Conservation (phyloP, 2,329 filamentous ascomycete genomes). For the Botrytis galanthina region DNA sequence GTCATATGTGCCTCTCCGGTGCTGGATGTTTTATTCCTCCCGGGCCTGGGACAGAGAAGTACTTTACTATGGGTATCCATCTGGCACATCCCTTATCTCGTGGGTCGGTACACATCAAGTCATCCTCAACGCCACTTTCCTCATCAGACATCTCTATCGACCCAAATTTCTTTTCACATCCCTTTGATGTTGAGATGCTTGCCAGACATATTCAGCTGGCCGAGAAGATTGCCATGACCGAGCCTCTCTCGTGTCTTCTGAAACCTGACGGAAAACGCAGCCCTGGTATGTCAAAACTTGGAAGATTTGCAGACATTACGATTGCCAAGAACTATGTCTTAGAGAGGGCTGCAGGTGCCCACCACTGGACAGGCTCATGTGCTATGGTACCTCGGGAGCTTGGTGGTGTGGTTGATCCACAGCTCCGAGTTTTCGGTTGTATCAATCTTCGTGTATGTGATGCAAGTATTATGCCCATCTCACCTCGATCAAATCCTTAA, state of each 20-base stretch:
- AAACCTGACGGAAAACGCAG: conserved; percentile 26
- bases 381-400: conserved; percentile 16
- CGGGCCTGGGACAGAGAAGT: conserved; percentile 18
- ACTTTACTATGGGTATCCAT: conserved; percentile 38
- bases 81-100: conserved; percentile 43
- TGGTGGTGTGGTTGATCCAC: conserved; percentile 13
- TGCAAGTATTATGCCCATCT: no score
- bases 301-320: conserved; percentile 2
- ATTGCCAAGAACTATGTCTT: conserved; percentile 17
- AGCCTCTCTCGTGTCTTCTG: conserved; percentile 37
- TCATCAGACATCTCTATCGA: conserved; percentile 41
- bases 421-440: conserved; percentile 4
- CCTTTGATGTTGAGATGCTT: conserved; percentile 37
- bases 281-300: conserved; percentile 3
- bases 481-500: conserved; percentile 6
- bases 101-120: conserved; percentile 44
- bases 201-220: conserved; percentile 40
- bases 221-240: conserved; percentile 37
- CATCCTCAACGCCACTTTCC: conserved; percentile 27
- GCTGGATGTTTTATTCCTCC: neutral
- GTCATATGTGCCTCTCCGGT: neutral
- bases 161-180: conserved; percentile 42
- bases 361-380: conserved; percentile 25
- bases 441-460: no score
- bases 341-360: conserved; percentile 1